These are phyloP conservation scores for Yarrowia phangngaensis DNA, from an alignment of 805 yeast genomes.

Conservation along the genomic window DNA sequence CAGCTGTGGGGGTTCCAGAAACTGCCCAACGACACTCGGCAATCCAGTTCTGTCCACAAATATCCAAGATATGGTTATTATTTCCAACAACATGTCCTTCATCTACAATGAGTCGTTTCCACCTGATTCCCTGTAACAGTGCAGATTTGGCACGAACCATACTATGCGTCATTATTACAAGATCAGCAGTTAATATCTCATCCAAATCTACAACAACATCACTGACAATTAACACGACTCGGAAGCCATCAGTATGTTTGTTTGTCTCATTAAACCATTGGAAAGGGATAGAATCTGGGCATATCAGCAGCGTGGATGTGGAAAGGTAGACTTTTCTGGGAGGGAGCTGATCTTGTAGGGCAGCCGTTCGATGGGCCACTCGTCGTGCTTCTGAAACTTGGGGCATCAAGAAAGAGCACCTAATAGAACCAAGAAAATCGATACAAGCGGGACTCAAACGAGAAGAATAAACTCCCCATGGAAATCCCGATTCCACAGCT, in stretches of 20 bases:
- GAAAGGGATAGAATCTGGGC: conserved; percentile 7
- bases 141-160: background rate
- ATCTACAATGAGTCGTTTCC: conserved; percentile 56
- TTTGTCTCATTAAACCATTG: conserved; percentile 12
- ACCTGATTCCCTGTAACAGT: background rate
- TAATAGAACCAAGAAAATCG: background rate
- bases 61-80: conserved; percentile 49
- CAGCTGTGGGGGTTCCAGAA: conserved; percentile 73
- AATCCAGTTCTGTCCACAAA: conserved; percentile 47
- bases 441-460: background rate
- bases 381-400: background rate
- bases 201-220: background rate
- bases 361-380: conserved; percentile 7
- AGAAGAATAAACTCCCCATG: background rate
- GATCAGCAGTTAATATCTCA: background rate
- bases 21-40: conserved; percentile 71
- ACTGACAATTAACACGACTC: background rate
- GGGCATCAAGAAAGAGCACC: conserved; percentile 8
- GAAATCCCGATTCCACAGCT: background rate
- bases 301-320: background rate
- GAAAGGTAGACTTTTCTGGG: background rate
- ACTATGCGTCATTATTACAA: conserved; percentile 5
- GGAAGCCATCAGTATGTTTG: conserved; percentile 9
- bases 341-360: background rate
- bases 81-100: conserved; percentile 64